These are phyloP conservation scores for Arthrobotrys pseudoclavata DNA, from an alignment of 2,329 filamentous ascomycete species.

Conservation along the genomic window DNA sequence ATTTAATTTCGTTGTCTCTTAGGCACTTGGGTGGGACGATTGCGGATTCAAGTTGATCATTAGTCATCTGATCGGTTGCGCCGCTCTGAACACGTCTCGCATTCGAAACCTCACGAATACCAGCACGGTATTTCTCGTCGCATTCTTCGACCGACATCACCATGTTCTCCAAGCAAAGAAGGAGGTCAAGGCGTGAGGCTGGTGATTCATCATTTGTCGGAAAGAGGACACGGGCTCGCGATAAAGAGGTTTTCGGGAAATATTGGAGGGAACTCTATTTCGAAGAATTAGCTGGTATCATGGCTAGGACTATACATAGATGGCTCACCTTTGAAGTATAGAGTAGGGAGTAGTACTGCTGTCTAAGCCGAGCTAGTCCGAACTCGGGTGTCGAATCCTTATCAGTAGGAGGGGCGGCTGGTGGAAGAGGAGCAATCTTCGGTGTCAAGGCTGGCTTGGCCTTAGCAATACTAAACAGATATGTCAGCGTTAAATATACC, in stretches of 20 bases:
- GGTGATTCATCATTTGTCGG: conserved; percentile 29
- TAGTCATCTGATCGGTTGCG: conserved; percentile 32
- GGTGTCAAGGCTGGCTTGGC: conserved; percentile 10
- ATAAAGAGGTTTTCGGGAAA: conserved; percentile 48
- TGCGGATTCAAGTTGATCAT: conserved; percentile 44
- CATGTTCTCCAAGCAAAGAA: conserved; percentile 58
- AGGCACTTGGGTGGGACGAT: conserved; percentile 50
- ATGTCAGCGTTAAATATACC: conserved; percentile 1
- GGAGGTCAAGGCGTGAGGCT: conserved; percentile 53
- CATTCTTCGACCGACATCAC: conserved; percentile 43
- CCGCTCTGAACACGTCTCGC: conserved; percentile 28
- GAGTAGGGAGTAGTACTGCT: conserved; percentile 55
- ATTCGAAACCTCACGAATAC: conserved; percentile 37
- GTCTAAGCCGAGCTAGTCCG: conserved; percentile 39
- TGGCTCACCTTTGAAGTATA: conserved; percentile 48
- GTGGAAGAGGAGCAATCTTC: background rate
- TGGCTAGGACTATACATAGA: background rate
- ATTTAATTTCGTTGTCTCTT: conserved; percentile 56
- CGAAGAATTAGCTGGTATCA: conserved; percentile 1
- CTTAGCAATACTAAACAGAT: conserved; percentile 28
- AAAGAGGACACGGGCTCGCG: conserved; percentile 45
- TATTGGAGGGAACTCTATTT: conserved; percentile 48
- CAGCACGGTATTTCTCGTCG: conserved; percentile 49
- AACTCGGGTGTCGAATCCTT: conserved; percentile 25
- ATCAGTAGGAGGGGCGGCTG: background rate